Evolutionary conservation across 768 basidiomycete species (phyloP), one percentile per base, ranked within the genome.

Genomic region (Bullera alba): DNA sequence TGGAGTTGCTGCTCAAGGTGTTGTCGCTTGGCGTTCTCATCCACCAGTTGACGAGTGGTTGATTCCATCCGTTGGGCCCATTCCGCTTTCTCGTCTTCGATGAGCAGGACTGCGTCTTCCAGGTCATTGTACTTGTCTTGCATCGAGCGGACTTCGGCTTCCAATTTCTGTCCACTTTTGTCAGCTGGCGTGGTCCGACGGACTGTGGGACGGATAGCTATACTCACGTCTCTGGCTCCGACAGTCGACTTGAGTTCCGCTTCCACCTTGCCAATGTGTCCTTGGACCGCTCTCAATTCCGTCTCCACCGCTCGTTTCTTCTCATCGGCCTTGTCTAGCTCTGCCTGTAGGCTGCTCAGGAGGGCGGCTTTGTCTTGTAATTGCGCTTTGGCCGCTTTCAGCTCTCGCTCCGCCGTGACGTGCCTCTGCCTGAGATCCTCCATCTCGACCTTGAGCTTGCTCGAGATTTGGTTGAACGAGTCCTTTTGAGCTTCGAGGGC

Each of bases 21-120:
- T 21, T 80, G 77, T 29, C 85, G 82, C 67, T 84, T 87, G 2
- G 80, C 71, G 0, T 77, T 76, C 70, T 99, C 91, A 1, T 76
- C 68, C 42, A 88, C 83, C 16, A 92, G 77, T 54, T 87, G 85
- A 58, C 83, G 83, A 36, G 80, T 80, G 47, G 79, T 72, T 4
- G 79, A 76, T 21, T 92, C 86, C 52, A 86, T 67, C 58, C 90
- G 85, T 4, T 84, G 80, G 42, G 82, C 79, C 55, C 84, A 82
- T 15, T 82, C 76, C 10, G 80, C 81, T 66, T 87, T 81, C 50
- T 91, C 90, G 26, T 87, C 79, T 70, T 96, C 86, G 43, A 87
- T 78, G 58, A 86, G 82, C 5, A 95, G 77, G 1, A 87, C 80
- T 0, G 84, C 80, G 65, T 97, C 93, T 71, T 99, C 93, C 49